Percentiles rank a stretch among this genome's conserved stretches.
Evolutionary conservation across 2,329 filamentous ascomycete species (phyloP).

Genomic region (Fusarium acutatum): DNA sequence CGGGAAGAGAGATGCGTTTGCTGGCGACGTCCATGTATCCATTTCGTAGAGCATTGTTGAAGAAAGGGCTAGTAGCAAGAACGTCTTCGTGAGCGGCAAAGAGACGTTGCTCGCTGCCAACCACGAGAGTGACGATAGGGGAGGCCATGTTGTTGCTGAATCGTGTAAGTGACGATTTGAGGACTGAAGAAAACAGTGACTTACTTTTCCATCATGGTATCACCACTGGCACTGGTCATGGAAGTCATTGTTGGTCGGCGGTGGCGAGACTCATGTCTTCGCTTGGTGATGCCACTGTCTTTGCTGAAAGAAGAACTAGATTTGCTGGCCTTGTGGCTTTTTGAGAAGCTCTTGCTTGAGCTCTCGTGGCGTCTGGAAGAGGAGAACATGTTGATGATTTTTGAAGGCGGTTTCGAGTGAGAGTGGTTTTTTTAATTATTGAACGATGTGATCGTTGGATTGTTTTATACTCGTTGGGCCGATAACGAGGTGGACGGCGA

Average conservation of each 20-base stretch:
- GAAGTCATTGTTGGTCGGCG: constrained; percentile 60
- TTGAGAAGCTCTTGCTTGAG: constrained; percentile 62
- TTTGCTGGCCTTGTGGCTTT: constrained; percentile 59
- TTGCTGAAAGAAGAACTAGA: constrained; percentile 65
- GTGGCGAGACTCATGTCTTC: constrained; percentile 60
- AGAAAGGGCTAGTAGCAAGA: constrained; percentile 81
- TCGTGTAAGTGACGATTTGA: not conserved
- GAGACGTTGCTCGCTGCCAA: constrained; percentile 83
- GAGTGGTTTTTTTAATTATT: constrained; percentile 8
- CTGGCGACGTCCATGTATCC: constrained; percentile 46
- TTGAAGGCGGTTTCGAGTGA: not conserved
- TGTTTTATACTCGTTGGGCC: constrained; percentile 21
- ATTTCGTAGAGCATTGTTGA: constrained; percentile 55
- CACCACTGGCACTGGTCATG: constrained; percentile 48
- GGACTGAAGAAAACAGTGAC: constrained; percentile 23
- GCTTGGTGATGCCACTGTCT: constrained; percentile 62
- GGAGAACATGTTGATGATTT: constrained; percentile 53
- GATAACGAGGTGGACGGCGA: constrained; percentile 2
- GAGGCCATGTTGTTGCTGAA: constrained; percentile 66
- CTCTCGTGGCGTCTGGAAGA: constrained; percentile 56
- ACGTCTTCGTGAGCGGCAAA: constrained; percentile 93
- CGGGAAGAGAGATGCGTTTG: constrained; percentile 81
- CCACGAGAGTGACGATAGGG: constrained; percentile 79
- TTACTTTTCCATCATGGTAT: constrained; percentile 56
- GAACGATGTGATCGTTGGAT: constrained; percentile 3